A percentile compares a stretch with the other conserved stretches of the same genome.
Evolutionary conservation across 768 basidiomycete species (phyloP).

Genomic region (Agrocybe praecox): DNA sequence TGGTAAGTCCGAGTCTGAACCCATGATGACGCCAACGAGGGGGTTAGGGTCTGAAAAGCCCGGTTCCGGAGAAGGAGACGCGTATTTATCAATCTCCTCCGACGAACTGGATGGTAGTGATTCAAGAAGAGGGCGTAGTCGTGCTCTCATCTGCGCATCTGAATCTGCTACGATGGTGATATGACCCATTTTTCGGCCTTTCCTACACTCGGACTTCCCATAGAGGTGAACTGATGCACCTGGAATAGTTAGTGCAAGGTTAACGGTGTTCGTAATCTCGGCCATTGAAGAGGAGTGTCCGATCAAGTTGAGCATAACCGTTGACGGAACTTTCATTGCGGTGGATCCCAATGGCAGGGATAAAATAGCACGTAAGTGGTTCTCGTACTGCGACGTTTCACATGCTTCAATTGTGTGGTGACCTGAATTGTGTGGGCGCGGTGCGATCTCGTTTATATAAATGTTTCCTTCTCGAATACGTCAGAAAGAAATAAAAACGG

Average conservation of each 20-base stretch:
- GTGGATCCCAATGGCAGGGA: constrained; percentile 89
- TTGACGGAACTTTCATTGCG: constrained; percentile 80
- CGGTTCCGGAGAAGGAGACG: constrained; percentile 45
- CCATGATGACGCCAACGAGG: constrained; percentile 95
- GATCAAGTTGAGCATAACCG: constrained; percentile 94
- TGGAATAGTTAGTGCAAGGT: constrained; percentile 65
- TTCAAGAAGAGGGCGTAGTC: constrained; percentile 75
- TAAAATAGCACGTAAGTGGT: constrained; percentile 94
- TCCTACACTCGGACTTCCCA: constrained; percentile 89
- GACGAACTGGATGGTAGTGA: constrained; percentile 52
- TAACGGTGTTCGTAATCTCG: constrained; percentile 56
- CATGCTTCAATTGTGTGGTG: constrained; percentile 99
- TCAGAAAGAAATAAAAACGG: background rate
- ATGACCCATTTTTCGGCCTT: constrained; percentile 97
- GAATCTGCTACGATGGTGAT: constrained; percentile 85
- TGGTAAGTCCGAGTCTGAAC: constrained; percentile 96
- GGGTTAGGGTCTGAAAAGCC: constrained; percentile 67
- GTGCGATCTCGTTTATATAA: constrained; percentile 95
- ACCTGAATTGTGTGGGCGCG: constrained; percentile 97
- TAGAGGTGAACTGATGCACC: constrained; percentile 90
- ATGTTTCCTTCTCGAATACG: constrained; percentile 55
- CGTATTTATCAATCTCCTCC: constrained; percentile 55
- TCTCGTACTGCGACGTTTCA: constrained; percentile 95
- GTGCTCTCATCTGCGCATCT: constrained; percentile 69
- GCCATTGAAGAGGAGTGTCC: constrained; percentile 73